These are phyloP conservation scores for Fusarium sacchari DNA, from an alignment of 2,329 filamentous ascomycete genomes.

Conservation along the genomic window DNA sequence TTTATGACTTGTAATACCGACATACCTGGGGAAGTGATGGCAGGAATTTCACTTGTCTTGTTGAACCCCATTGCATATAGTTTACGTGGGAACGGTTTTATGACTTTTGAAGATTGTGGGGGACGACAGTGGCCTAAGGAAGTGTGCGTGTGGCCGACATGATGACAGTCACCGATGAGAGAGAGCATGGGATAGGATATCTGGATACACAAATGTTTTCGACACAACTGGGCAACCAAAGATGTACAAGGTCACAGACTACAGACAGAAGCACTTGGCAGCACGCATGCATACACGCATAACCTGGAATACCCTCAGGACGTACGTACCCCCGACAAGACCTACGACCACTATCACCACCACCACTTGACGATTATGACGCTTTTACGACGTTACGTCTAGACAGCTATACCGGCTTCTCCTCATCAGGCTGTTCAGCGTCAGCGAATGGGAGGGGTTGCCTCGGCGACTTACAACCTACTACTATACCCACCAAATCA, in stretches of 20 bases:
- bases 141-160: constrained; percentile 39
- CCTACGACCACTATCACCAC: constrained; percentile 51
- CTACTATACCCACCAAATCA: constrained; percentile 51
- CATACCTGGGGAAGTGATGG: constrained; percentile 36
- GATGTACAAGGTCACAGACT: constrained; percentile 46
- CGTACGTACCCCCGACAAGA: constrained; percentile 49
- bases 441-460: constrained; percentile 46
- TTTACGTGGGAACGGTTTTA: constrained; percentile 46
- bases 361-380: constrained; percentile 58
- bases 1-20: constrained; percentile 53
- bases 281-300: constrained; percentile 26
- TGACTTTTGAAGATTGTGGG: constrained; percentile 38
- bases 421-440: constrained; percentile 45
- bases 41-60: constrained; percentile 31
- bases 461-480: constrained; percentile 52
- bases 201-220: constrained; percentile 53
- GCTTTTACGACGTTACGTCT: constrained; percentile 60
- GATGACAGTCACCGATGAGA: constrained; percentile 53
- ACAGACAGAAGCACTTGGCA: constrained; percentile 42
- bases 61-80: constrained; percentile 44
- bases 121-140: constrained; percentile 12
- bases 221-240: constrained; percentile 54
- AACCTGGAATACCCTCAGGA: constrained; percentile 45
- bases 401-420: constrained; percentile 54
- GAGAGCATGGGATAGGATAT: constrained; percentile 50